Evolutionary conservation across 768 basidiomycete genomes (phyloP).

Genomic region (Amanita rubescens): DNA sequence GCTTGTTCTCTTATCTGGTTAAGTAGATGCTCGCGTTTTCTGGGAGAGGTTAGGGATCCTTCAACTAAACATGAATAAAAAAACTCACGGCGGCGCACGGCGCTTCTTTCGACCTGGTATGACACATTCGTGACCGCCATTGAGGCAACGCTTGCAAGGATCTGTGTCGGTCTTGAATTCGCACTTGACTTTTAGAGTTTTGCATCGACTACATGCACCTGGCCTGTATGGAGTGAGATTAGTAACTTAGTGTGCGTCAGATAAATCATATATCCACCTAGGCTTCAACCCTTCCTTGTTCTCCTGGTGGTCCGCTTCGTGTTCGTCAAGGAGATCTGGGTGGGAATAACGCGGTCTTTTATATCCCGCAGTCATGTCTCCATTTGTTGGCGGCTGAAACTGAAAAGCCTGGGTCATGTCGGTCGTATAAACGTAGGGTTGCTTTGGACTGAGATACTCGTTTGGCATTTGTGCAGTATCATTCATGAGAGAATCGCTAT

Average conservation of each 20-base stretch:
- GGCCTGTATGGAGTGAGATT: slow-evolving; percentile 18
- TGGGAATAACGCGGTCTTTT: slow-evolving; percentile 31
- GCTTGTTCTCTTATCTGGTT: slow-evolving; percentile 72
- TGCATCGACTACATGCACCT: slow-evolving; percentile 71
- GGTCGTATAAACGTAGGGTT: not conserved
- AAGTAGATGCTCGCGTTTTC: slow-evolving; percentile 76
- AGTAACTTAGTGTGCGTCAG: not conserved
- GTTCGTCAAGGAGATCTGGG: slow-evolving; percentile 29
- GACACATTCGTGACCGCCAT: slow-evolving; percentile 64
- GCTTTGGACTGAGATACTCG: not conserved
- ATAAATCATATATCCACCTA: slow-evolving; percentile 35
- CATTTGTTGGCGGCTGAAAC: not conserved
- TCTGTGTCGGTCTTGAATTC: slow-evolving; percentile 68
- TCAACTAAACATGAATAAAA: not conserved
- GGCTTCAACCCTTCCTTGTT: slow-evolving; percentile 32
- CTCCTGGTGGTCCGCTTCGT: slow-evolving; percentile 26
- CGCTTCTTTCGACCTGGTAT: slow-evolving; percentile 84
- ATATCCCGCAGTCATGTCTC: slow-evolving; percentile 15
- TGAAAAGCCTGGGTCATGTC: not conserved
- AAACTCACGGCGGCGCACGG: slow-evolving; percentile 64
- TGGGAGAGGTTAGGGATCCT: slow-evolving; percentile 19
- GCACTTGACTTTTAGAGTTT: slow-evolving; percentile 62
- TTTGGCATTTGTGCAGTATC: not conserved
- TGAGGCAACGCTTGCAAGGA: slow-evolving; percentile 67
- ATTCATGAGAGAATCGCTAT: not conserved